Evolutionary conservation across 2,329 filamentous ascomycete genomes (phyloP).

Genomic region (Samsoniella hepiali): DNA sequence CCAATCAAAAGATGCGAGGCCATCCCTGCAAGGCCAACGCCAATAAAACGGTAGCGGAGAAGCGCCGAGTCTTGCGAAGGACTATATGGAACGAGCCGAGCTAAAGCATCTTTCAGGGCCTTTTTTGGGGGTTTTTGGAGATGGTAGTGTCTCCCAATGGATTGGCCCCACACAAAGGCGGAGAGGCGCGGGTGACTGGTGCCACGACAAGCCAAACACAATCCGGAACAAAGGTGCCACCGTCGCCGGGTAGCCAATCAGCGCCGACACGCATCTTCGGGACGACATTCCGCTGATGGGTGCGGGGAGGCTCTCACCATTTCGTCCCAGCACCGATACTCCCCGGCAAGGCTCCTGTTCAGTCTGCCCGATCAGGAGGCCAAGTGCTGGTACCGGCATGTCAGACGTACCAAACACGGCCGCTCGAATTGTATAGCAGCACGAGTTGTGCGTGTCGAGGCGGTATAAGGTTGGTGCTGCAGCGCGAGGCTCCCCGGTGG

Average conservation of each 20-base stretch:
- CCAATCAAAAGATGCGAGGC: neutral
- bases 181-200: neutral
- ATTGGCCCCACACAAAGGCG: neutral
- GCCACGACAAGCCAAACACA: neutral
- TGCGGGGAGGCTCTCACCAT: neutral
- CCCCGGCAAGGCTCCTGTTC: neutral
- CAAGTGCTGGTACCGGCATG: neutral
- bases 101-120: neutral
- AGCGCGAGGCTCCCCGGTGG: neutral
- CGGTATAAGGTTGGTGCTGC: no score
- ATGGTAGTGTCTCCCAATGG: neutral
- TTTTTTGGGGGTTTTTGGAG: neutral
- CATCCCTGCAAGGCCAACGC: neutral
- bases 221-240: neutral
- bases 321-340: conserved; percentile 1
- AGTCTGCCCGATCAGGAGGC: neutral
- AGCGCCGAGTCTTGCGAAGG: neutral
- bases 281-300: conserved; percentile 13
- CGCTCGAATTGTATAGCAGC: neutral
- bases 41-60: neutral
- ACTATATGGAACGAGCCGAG: neutral
- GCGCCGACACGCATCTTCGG: conserved; percentile 1
- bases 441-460: neutral
- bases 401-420: neutral
- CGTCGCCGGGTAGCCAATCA: conserved; percentile 4